Evolutionary conservation across 2,329 filamentous ascomycete genomes (phyloP).

Genomic region (Aureobasidium musti): DNA sequence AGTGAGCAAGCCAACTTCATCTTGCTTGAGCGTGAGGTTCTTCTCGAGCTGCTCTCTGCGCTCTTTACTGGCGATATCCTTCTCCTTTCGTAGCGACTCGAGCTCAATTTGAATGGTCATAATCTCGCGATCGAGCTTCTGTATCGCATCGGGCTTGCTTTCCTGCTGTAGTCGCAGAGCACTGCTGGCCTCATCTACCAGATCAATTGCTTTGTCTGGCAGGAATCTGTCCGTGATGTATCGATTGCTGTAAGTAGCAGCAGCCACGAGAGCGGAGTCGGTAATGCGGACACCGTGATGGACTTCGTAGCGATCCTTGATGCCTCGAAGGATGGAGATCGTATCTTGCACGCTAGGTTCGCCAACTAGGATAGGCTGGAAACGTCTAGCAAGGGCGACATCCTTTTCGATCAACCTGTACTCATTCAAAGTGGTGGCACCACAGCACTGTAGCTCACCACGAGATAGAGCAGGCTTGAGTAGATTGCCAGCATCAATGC

Average conservation of each 20-base stretch:
- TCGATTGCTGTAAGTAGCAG: conserved; percentile 87
- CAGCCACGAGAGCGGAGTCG: conserved; percentile 86
- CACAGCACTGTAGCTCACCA: conserved; percentile 92
- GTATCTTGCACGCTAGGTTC: conserved; percentile 91
- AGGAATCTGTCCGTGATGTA: conserved; percentile 97
- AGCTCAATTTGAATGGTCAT: conserved; percentile 98
- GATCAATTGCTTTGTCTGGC: conserved; percentile 94
- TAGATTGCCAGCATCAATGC: conserved; percentile 93
- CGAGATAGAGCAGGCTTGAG: conserved; percentile 91
- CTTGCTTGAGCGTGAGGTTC: conserved; percentile 73
- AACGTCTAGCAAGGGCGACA: conserved; percentile 84
- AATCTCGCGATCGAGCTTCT: conserved; percentile 87
- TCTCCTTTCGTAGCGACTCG: conserved; percentile 92
- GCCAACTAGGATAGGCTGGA: conserved; percentile 91
- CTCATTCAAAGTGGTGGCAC: conserved; percentile 89
- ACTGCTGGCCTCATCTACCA: conserved; percentile 94
- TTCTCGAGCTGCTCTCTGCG: conserved; percentile 81
- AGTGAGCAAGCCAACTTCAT: conserved; percentile 72
- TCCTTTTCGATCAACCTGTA: conserved; percentile 96
- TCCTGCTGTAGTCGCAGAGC: conserved; percentile 91
- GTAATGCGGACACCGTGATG: conserved; percentile 96
- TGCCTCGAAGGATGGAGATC: conserved; percentile 90
- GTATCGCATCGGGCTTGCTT: conserved; percentile 93
- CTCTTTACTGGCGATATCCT: conserved; percentile 83
- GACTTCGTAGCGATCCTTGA: conserved; percentile 97